Conservation (phyloP, 805 yeast species). For the Wickerhamomyces pijperi region DNA sequence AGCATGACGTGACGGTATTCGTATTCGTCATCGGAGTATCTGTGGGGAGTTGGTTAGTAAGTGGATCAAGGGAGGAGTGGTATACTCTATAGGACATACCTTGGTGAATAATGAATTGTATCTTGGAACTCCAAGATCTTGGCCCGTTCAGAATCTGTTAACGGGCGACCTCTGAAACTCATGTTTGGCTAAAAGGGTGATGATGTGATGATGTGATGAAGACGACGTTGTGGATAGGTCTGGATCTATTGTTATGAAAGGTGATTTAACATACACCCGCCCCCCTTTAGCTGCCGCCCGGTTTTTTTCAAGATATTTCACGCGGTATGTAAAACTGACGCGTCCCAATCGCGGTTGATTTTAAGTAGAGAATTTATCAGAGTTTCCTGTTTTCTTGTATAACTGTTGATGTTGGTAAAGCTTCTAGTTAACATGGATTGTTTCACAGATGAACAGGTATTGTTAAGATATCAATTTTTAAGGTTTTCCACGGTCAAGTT, state of each 20-base stretch:
- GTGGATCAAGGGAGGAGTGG: neutral
- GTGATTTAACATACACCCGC: too few species aligned
- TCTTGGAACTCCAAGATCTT: constrained; percentile 87
- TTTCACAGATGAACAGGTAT: too few species aligned
- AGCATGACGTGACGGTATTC: constrained; percentile 96
- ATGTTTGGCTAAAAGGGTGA: constrained; percentile 12
- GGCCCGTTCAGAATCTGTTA: constrained; percentile 75
- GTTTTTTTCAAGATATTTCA: too few species aligned
- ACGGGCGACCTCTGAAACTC: constrained; percentile 47
- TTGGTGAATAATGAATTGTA: constrained; percentile 84
- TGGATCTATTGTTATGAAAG: constrained; percentile 2
- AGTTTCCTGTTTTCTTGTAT: too few species aligned
- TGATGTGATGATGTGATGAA: neutral
- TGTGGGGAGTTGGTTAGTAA: constrained; percentile 8
- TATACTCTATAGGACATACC: constrained; percentile 29
- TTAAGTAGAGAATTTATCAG: too few species aligned
- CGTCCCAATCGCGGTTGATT: too few species aligned
- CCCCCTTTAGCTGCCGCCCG: too few species aligned
- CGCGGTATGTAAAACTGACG: too few species aligned
- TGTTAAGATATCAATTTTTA: too few species aligned
- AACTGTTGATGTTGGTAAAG: too few species aligned
- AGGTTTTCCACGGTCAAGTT: too few species aligned
- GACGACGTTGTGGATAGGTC: neutral
- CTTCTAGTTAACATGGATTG: too few species aligned
- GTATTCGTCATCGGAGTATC: constrained; percentile 83